Evolutionary conservation across 805 yeast genomes (phyloP).

Genomic region (Nakazawaea peltata): DNA sequence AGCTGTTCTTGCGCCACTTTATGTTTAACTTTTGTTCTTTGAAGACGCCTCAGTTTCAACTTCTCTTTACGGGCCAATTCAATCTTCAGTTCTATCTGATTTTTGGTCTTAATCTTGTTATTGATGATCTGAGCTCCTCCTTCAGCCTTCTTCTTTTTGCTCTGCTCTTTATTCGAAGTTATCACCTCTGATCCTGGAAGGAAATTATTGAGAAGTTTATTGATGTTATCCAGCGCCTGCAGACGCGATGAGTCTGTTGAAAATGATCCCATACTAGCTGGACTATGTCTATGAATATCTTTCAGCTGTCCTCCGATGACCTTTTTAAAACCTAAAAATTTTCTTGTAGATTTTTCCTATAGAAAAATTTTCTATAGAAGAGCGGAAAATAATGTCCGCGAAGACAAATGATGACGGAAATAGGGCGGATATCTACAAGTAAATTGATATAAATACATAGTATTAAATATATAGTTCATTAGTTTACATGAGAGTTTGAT

Average conservation of each 20-base stretch:
- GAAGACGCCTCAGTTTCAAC: slow-evolving; percentile 14
- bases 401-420: too few relatives aligned
- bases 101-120: slow-evolving; percentile 6
- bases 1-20: slow-evolving; percentile 20
- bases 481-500: too few relatives aligned
- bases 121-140: slow-evolving; percentile 16
- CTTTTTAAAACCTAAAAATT: too few relatives aligned
- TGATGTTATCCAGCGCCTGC: slow-evolving; percentile 10
- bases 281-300: too few relatives aligned
- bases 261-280: slow-evolving; percentile 5
- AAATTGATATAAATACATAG: too few relatives aligned
- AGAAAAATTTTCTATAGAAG: too few relatives aligned
- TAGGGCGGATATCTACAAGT: too few relatives aligned
- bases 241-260: slow-evolving; percentile 8
- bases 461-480: too few relatives aligned
- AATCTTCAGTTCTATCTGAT: slow-evolving; percentile 13
- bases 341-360: too few relatives aligned
- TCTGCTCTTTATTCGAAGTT: slow-evolving; percentile 1
- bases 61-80: slow-evolving; percentile 11
- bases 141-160: slow-evolving; percentile 15
- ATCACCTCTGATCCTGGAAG: slow-evolving; percentile 15
- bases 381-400: too few relatives aligned
- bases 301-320: too few relatives aligned
- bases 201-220: slow-evolving; percentile 18
- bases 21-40: slow-evolving; percentile 10